Conservation (phyloP, 257 asterid genomes). For the Penstemon eatonii region DNA sequence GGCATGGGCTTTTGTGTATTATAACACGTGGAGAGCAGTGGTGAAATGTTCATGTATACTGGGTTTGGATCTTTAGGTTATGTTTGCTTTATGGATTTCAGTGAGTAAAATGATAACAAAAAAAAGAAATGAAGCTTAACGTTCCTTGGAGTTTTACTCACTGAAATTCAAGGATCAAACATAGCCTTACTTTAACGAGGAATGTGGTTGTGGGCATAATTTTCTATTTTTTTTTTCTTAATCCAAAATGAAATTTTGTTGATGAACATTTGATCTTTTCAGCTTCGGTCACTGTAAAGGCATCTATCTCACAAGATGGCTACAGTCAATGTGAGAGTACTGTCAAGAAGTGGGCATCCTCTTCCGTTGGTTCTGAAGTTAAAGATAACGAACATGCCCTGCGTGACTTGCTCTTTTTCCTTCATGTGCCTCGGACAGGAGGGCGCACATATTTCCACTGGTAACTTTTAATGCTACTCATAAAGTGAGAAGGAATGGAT, state of each 20-base stretch:
- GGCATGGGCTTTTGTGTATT: conserved; percentile 9
- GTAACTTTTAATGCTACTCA: conserved; percentile 34
- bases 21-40: not conserved
- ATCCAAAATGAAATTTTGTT: conserved; percentile 9
- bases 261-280: conserved; percentile 6
- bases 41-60: conserved; percentile 10
- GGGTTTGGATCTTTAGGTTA: too few species aligned
- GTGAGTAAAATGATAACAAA: too few species aligned
- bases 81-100: too few species aligned
- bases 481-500: too few species aligned
- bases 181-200: not conserved
- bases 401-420: conserved; percentile 90
- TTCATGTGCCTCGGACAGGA: conserved; percentile 96
- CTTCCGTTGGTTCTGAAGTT: conserved; percentile 57
- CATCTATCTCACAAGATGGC: conserved; percentile 44
- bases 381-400: conserved; percentile 62
- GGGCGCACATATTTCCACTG: conserved; percentile 92
- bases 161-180: too few species aligned
- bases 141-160: too few species aligned
- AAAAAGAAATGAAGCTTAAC: too few species aligned
- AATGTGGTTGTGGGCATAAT: not conserved
- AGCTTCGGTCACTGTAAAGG: conserved; percentile 46
- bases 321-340: conserved; percentile 57
- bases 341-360: conserved; percentile 86
- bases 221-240: conserved; percentile 11